Conservation (phyloP, 2,329 filamentous ascomycete genomes). For the Arthroderma sp. region DNA sequence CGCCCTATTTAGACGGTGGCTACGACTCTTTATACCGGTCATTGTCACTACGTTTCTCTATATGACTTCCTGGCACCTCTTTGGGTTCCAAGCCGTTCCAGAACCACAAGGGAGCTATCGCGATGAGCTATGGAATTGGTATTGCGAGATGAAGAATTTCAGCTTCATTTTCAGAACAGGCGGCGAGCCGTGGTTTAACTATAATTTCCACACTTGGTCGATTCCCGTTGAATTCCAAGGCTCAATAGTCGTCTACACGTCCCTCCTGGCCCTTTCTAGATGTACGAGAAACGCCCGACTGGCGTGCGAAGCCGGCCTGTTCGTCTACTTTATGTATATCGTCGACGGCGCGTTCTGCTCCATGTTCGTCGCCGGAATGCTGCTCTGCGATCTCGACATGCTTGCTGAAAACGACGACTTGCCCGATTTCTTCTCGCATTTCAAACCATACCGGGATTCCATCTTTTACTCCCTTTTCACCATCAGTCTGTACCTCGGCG, state of each 20-base stretch:
- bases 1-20: slow-evolving; percentile 30
- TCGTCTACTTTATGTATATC: slow-evolving; percentile 55
- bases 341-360: slow-evolving; percentile 51
- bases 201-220: slow-evolving; percentile 50
- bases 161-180: slow-evolving; percentile 51
- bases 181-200: slow-evolving; percentile 43
- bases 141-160: slow-evolving; percentile 52
- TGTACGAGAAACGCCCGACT: slow-evolving; percentile 43
- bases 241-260: slow-evolving; percentile 50
- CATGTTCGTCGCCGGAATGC: slow-evolving; percentile 48
- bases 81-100: slow-evolving; percentile 35
- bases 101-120: slow-evolving; percentile 29
- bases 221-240: slow-evolving; percentile 52
- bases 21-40: slow-evolving; percentile 32
- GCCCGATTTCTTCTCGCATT: slow-evolving; percentile 34
- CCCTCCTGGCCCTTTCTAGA: slow-evolving; percentile 43
- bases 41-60: slow-evolving; percentile 27
- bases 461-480: slow-evolving; percentile 43
- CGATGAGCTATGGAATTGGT: slow-evolving; percentile 41
- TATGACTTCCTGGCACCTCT: slow-evolving; percentile 39
- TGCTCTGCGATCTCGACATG: slow-evolving; percentile 49
- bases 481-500: slow-evolving; percentile 44
- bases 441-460: slow-evolving; percentile 37
- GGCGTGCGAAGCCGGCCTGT: slow-evolving; percentile 39
- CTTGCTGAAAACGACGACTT: slow-evolving; percentile 39